A percentile compares a stretch with the other conserved stretches of the same genome.
Evolutionary conservation across 2,329 filamentous ascomycete species (phyloP).

Genomic region (Lachnellula hyalina): DNA sequence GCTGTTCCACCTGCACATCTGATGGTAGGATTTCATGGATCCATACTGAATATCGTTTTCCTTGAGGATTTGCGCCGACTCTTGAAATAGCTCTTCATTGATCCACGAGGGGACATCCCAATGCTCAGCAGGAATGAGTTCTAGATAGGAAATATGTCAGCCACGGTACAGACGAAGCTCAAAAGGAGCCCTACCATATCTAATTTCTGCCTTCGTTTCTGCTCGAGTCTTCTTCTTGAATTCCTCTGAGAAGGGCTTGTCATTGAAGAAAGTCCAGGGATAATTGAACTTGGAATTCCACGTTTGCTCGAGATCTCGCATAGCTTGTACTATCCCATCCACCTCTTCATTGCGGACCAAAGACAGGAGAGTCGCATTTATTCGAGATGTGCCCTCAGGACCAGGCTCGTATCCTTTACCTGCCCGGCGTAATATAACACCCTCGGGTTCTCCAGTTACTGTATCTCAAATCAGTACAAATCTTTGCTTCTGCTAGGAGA

Average conservation of each 20-base stretch:
- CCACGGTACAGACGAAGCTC: neutral
- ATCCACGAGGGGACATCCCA: constrained; percentile 94
- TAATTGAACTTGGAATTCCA: constrained; percentile 99
- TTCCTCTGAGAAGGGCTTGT: constrained; percentile 85
- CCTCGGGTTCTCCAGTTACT: constrained; percentile 82
- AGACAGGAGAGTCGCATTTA: constrained; percentile 87
- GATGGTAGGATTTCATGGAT: constrained; percentile 83
- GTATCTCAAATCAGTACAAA: constrained; percentile 14
- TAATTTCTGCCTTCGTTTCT: constrained; percentile 80
- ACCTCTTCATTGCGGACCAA: constrained; percentile 92
- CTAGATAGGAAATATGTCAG: constrained; percentile 37
- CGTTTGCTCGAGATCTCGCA: constrained; percentile 85
- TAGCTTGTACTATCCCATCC: constrained; percentile 75
- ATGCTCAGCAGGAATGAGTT: constrained; percentile 88
- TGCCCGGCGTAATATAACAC: constrained; percentile 61
- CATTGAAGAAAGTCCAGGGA: constrained; percentile 99
- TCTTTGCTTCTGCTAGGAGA: neutral
- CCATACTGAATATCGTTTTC: constrained; percentile 89
- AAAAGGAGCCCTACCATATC: constrained; percentile 58
- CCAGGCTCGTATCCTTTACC: constrained; percentile 74
- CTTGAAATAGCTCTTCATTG: constrained; percentile 75
- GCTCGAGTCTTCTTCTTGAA: constrained; percentile 80
- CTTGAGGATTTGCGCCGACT: constrained; percentile 76
- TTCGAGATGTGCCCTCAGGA: constrained; percentile 70
- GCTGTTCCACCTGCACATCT: constrained; percentile 99